Evolutionary conservation across 441 rosid species (phyloP).

Genomic region (Biscutella laevigata): DNA sequence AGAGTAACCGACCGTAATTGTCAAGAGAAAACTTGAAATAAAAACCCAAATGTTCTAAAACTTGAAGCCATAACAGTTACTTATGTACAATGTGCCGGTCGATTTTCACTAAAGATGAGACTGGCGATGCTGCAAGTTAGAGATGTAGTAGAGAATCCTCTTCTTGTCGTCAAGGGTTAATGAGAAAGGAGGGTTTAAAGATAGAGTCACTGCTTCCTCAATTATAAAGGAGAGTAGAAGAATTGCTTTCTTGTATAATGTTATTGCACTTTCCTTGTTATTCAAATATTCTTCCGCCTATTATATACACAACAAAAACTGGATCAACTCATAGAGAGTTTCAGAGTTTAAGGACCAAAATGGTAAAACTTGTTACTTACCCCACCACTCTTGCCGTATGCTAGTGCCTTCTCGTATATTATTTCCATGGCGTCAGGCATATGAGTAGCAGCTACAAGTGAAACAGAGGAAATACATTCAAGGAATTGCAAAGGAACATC

Average conservation of each 20-base stretch:
- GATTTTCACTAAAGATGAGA: slow-evolving; percentile 32
- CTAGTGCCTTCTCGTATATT: slow-evolving; percentile 48
- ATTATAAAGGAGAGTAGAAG: slow-evolving; percentile 56
- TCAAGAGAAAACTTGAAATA: neutral
- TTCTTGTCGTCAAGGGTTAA: slow-evolving; percentile 39
- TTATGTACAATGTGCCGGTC: slow-evolving; percentile 24
- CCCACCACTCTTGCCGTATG: slow-evolving; percentile 55
- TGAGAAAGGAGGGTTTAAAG: slow-evolving; percentile 50
- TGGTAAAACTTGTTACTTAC: slow-evolving; percentile 34
- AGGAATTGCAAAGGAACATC: neutral
- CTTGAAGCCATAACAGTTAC: slow-evolving; percentile 11
- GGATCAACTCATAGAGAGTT: slow-evolving; percentile 3
- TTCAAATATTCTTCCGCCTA: slow-evolving; percentile 63
- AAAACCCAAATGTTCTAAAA: slow-evolving; percentile 12
- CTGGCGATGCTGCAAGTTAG: slow-evolving; percentile 45
- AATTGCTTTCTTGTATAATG: slow-evolving; percentile 60
- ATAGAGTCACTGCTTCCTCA: slow-evolving; percentile 60
- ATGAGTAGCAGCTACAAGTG: slow-evolving; percentile 44
- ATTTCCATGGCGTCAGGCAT: slow-evolving; percentile 84
- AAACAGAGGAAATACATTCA: slow-evolving; percentile 1
- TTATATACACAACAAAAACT: neutral
- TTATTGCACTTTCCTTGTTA: slow-evolving; percentile 44
- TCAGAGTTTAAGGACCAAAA: neutral
- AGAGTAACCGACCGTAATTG: slow-evolving; percentile 5
- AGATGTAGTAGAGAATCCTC: slow-evolving; percentile 49